Evolutionary conservation across 2,329 filamentous ascomycete genomes (phyloP).

Genomic region (Trichoderma sp.): DNA sequence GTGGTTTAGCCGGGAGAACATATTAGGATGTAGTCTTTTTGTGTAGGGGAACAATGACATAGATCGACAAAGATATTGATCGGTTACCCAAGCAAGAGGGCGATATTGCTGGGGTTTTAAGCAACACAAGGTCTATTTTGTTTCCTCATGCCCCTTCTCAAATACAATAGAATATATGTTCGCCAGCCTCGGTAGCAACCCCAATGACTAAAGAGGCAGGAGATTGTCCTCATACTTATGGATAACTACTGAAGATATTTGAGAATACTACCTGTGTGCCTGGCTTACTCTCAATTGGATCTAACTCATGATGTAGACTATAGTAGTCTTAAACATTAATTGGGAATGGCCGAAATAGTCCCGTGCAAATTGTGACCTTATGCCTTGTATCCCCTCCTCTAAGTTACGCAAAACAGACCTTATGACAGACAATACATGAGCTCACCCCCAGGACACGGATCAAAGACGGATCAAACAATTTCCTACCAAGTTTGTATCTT

Average conservation of each 20-base stretch:
- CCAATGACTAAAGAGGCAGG: conserved; percentile 4
- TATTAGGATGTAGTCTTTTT: background rate
- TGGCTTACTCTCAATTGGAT: background rate
- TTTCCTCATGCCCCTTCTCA: too few species aligned
- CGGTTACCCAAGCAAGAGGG: background rate
- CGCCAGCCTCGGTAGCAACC: background rate
- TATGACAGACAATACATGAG: background rate
- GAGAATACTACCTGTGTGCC: background rate
- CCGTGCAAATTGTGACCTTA: background rate
- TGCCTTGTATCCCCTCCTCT: background rate
- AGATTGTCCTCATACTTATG: background rate
- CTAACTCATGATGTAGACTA: background rate
- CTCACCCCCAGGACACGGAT: background rate
- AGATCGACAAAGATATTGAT: background rate
- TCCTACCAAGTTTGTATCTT: background rate
- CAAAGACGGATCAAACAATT: background rate
- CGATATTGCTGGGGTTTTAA: background rate
- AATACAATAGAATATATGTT: background rate
- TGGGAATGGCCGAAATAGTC: background rate
- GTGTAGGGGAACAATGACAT: background rate
- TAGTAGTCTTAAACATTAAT: background rate
- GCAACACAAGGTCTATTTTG: background rate
- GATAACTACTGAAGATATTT: background rate
- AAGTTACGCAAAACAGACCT: background rate
- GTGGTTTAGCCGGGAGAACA: background rate